Base-by-base conservation (phyloP, 331 rosid species). In the Cydonia oblonga region DNA sequence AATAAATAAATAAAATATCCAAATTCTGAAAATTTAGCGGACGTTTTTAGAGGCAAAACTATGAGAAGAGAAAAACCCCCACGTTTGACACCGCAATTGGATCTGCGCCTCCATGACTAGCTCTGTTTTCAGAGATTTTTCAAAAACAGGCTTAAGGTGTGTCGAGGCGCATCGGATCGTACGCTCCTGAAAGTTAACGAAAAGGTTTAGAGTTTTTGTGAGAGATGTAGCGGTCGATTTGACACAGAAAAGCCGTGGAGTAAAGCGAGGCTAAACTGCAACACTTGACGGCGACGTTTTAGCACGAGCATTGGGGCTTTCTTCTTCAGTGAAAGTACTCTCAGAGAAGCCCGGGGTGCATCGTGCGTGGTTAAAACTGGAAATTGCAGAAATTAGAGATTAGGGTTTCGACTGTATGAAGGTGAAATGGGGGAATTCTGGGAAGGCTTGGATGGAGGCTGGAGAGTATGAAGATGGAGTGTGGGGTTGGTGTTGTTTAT, bases 331-430 rank as follows among this genome's bases (percentile, higher is more conserved):
- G 14, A n/a, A 42, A 51, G 14, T 42, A 23, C 2, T 24, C 5
- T 87, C 89, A 79, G 92, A 81, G 92, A 77, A 87, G 96, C 96
- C 92, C 93, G 91, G 92, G 97, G 86, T 86, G 84, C 89, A 70
- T 73, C 91, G 89, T 86, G 98, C 98, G 4, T 25, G 52, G 51
- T 5, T 5, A 6, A 58, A 40, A 7, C 7, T 10, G 30, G 1
- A 22, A 29, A 2, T 26, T 6, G 7, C 49, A 15, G 7, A 16
- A 4, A 16, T 8, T 9, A 25, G 44, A 44, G 5, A 18, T 2
- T 1, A 29, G 22, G 30, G 3, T 12, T 26, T 44, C 2, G 23
- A 40, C 5, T 15, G 7, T 9, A 3, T 7, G 38, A 20, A 10
- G 12, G 20, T 5, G 69, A 38, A 64, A 22, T 10, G 63, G 30